Base-by-base conservation (phyloP, 805 yeast genomes). In the Wickerhamiella musiphila region DNA sequence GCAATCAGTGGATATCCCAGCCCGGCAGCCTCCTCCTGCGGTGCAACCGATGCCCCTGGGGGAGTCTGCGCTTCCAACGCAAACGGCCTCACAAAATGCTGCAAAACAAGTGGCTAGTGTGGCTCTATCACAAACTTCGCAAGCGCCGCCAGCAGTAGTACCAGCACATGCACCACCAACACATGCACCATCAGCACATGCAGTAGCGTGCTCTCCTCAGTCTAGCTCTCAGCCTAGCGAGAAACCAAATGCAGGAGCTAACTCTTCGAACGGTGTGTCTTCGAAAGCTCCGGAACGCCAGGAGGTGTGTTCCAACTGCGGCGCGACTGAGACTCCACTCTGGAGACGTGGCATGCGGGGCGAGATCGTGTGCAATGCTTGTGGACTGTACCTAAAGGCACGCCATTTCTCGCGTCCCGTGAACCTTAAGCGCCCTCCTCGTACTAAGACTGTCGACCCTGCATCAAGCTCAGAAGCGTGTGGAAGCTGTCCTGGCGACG, bases 301-400 rank as follows among this genome's bases (percentile, higher is more conserved):
- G 18, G 22, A 65, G 39, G 59, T 59, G 29, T 86, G 96, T 54
- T 73, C 86, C 12, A 86, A 86, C 55, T 86, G 98, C 53, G 79
- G 82, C 44, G 83, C 95, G 1, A 72, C 73, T 34, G 75, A 84
- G 18, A 86, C 98, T 0, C 96, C 98, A 0, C 58, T 90, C 11
- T 86, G 98, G 98, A 65, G 98, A 44, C 62, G 95, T 33, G 83
- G 86, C 35, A 84, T 93, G 0, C 77, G 77, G 37, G 95, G 94
- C 1, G 76, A 82, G 48, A 86, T 92, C 1, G 61, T 86, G 35
- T 86, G 98, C 58, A 86, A 86, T 53, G 98, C 98, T 0, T 86
- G 98, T 58, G 98, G 98, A 0, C 61, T 86, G 35, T 86, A 72
- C 43, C 58, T 65, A 23, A 63, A 71, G 34, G 70, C 65, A n/a